Evolutionary conservation across 805 yeast genomes (phyloP).

Genomic region (Brettanomyces anomalus): DNA sequence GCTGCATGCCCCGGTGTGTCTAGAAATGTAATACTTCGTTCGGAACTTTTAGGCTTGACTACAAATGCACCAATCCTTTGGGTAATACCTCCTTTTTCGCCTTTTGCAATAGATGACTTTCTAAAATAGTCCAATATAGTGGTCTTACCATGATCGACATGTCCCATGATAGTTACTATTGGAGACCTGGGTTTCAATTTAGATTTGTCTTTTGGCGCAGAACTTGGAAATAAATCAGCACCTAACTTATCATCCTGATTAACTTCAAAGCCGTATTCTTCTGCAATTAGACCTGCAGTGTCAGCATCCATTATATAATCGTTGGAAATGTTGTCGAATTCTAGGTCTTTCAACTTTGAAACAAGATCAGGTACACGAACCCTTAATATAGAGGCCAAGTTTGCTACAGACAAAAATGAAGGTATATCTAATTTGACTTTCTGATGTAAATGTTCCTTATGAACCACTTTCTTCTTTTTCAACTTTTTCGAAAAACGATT

Average conservation of each 20-base stretch:
- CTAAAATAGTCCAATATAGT: constrained; percentile 83
- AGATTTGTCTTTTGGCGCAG: constrained; percentile 38
- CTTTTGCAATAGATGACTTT: constrained; percentile 72
- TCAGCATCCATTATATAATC: constrained; percentile 80
- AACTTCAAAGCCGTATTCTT: constrained; percentile 74
- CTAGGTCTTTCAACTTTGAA: constrained; percentile 51
- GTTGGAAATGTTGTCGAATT: constrained; percentile 63
- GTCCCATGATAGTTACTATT: constrained; percentile 96
- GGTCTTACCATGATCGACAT: constrained; percentile 97
- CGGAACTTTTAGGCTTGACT: constrained; percentile 66
- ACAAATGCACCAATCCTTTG: constrained; percentile 98
- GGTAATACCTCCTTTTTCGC: constrained; percentile 94
- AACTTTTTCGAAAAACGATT: neutral
- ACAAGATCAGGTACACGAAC: constrained; percentile 56
- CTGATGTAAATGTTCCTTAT: neutral
- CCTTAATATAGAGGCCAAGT: constrained; percentile 63
- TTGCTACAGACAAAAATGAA: constrained; percentile 67
- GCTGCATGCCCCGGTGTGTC: constrained; percentile 99
- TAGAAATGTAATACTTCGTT: constrained; percentile 74
- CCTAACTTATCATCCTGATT: constrained; percentile 48
- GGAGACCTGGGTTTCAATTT: constrained; percentile 70
- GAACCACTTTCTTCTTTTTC: neutral
- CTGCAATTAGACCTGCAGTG: constrained; percentile 78
- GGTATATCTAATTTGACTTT: constrained; percentile 44
- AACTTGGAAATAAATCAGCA: constrained; percentile 50